Percentiles rank a stretch among this genome's conserved stretches.
Conservation (phyloP, 495 filamentous ascomycete species). For the Hypoxylon perforatum region DNA sequence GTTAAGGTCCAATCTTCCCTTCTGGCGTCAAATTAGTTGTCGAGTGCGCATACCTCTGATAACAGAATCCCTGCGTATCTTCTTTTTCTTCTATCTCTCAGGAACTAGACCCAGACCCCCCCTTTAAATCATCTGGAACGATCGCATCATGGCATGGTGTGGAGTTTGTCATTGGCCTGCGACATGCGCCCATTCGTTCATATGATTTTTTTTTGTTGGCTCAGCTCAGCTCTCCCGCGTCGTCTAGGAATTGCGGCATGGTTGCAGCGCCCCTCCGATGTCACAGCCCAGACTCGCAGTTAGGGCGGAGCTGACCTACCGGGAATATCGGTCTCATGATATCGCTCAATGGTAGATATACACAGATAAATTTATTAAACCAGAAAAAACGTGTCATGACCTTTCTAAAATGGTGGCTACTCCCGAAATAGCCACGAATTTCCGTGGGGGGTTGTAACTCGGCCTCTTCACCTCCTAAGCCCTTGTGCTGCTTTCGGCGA, state of each 20-base stretch:
- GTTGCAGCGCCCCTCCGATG: slow-evolving; percentile 13
- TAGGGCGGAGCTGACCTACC: slow-evolving; percentile 33
- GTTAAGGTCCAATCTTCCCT: background rate
- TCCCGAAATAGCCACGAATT: slow-evolving; percentile 39
- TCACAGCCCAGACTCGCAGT: slow-evolving; percentile 18
- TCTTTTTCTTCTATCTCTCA: slow-evolving; percentile 1
- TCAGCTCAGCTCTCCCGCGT: slow-evolving; percentile 32
- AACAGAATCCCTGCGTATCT: background rate
- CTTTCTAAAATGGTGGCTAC: background rate
- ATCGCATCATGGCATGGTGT: slow-evolving; percentile 30
- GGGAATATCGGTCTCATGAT: slow-evolving; percentile 28
- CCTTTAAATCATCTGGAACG: slow-evolving; percentile 28
- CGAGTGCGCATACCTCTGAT: slow-evolving; percentile 5
- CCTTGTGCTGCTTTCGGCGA: slow-evolving; percentile 22
- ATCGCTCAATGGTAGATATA: slow-evolving; percentile 8
- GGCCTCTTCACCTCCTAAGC: slow-evolving; percentile 23
- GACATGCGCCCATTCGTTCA: slow-evolving; percentile 23
- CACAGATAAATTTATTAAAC: slow-evolving; percentile 1
- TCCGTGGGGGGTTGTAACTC: slow-evolving; percentile 33
- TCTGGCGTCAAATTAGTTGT: background rate
- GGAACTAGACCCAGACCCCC: slow-evolving; percentile 1
- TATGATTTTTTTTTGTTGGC: slow-evolving; percentile 19
- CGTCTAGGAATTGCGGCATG: slow-evolving; percentile 20
- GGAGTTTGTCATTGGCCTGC: slow-evolving; percentile 25
- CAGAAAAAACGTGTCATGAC: slow-evolving; percentile 19